Conservation (phyloP, 495 filamentous ascomycete genomes). For the Rhizodiscina lignyota region DNA sequence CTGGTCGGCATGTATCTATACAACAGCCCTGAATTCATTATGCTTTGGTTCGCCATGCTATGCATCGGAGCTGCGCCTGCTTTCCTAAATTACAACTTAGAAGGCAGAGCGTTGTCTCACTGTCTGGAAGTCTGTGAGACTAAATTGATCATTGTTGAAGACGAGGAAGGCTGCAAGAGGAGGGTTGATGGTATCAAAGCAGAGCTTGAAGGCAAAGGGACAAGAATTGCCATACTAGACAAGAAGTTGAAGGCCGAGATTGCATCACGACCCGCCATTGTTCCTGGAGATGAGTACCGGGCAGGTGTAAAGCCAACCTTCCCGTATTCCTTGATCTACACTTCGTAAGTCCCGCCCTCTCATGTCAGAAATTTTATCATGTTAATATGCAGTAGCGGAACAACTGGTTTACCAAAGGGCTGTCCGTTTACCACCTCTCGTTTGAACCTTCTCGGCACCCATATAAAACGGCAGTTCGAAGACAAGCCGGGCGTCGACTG, state of each 20-base stretch:
- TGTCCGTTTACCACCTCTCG: constrained; percentile 33
- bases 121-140: not conserved
- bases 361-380: too few relatives aligned
- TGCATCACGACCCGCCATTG: constrained; percentile 15
- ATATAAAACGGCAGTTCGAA: constrained; percentile 13
- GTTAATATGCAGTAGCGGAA: constrained; percentile 32
- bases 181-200: not conserved
- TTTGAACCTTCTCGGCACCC: constrained; percentile 13
- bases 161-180: not conserved
- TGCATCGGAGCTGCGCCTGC: not conserved
- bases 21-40: not conserved
- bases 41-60: not conserved
- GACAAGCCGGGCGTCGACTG: constrained; percentile 33
- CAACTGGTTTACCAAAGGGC: constrained; percentile 52
- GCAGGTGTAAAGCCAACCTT: constrained; percentile 24
- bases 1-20: not conserved
- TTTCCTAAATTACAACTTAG: not conserved
- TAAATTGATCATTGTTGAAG: not conserved
- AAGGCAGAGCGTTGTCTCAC: not conserved
- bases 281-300: not conserved
- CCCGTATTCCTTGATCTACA: constrained; percentile 50
- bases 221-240: constrained; percentile 36
- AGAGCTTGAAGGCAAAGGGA: constrained; percentile 15
- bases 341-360: constrained; percentile 41
- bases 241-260: constrained; percentile 30